phyloP scores from a whole-genome alignment of 176 grass and related monocot species.

The Canna indica region DNA sequence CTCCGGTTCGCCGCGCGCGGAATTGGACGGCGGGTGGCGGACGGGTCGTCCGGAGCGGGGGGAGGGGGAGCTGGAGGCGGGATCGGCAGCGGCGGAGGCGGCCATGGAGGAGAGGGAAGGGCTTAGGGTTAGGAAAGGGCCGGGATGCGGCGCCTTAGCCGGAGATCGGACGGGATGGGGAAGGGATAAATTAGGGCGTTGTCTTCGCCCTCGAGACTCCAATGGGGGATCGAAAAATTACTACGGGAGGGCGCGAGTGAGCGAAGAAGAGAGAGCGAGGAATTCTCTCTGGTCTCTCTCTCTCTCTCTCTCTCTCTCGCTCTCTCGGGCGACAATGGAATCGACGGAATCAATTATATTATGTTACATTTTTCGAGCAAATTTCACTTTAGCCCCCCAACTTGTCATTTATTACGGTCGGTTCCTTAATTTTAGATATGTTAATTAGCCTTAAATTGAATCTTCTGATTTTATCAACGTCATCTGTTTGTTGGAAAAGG shows the following conservation, averaged over 20 bases:
- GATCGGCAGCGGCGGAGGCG: constrained; percentile 7
- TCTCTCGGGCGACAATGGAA: not conserved
- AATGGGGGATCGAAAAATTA: not conserved
- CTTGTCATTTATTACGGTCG: no score
- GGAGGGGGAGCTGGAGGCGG: constrained; percentile 5
- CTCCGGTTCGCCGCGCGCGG: not conserved
- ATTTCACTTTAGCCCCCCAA: no score
- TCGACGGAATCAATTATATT: no score
- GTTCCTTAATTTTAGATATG: no score
- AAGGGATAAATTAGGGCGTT: not conserved
- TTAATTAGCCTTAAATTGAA: no score
- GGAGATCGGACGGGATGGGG: not conserved
- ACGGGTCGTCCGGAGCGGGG: not conserved
- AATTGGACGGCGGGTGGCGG: not conserved
- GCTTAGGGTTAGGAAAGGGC: no score
- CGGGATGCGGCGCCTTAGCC: not conserved
- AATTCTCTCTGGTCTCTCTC: not conserved
- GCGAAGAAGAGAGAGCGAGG: not conserved
- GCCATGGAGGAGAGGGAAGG: constrained; percentile 10
- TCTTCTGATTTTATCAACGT: no score
- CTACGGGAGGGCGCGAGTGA: not conserved
- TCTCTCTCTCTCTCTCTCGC: not conserved
- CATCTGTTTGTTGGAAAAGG: no score
- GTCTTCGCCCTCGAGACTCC: not conserved
- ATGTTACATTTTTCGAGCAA: no score